Base-by-base conservation (phyloP, 2,329 filamentous ascomycete genomes). In the Penicillium sp. region DNA sequence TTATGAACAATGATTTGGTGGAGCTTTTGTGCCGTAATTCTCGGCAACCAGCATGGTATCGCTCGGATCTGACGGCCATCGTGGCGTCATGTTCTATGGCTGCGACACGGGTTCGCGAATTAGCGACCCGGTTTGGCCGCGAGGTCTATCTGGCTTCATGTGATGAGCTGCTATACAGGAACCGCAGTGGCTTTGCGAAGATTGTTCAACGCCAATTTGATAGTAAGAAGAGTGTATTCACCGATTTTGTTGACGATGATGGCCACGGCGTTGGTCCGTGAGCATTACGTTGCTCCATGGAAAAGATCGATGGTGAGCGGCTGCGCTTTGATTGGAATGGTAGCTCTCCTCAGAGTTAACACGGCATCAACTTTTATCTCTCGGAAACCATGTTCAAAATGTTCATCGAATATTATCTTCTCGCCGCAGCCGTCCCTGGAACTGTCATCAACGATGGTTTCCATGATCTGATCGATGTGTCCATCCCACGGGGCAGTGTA, bases 401-500 rank as follows among this genome's bases (percentile, higher is more conserved):
- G 75, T 81, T 81, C 58, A 76, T 82, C 44, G 79, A 77, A 0
- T 71, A 69, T 39, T 80, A 78, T 60, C 70, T 82, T 3, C 73
- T 81, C n/a, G 78, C 79, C 2, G 76, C 80, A 1, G 78, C 78
- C 35, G 79, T 79, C 27, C 79, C 79, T 0, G 75, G 79, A 21
- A 77, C 74, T 24, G 74, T 81, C 13, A 79, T 81, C 61, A 82
- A 82, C 58, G 79, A 82, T 55, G 79, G 79, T 13, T 80, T 81
- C 66, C 79, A 82, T 57, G 79, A 82, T 45, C 71, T 81, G 6
- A 72, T 82, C 52, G 78, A 82, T 13, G 74, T 82, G 24, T 60
- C 71, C 31, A 79, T 82, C 26, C 79, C 79, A 2, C 66, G 73
- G 11, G 80, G 79, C 33, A 75, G 73, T 0, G 75, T 82, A 1